Conservation (phyloP, 2,329 filamentous ascomycete species). For the Pestalotiopsis sp. region DNA sequence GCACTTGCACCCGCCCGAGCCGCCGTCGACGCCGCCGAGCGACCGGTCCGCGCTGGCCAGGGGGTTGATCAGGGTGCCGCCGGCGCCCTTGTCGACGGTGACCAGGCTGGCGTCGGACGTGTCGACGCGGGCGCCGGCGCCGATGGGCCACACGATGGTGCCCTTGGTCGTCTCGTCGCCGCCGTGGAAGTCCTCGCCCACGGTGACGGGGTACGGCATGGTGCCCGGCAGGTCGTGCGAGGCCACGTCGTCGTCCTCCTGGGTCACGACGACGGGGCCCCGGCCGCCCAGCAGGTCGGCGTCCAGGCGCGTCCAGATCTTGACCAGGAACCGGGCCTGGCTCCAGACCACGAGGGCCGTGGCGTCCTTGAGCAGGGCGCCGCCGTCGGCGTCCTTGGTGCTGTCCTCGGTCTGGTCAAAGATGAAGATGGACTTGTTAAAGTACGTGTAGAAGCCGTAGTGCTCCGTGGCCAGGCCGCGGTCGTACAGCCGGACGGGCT, state of each 20-base stretch:
- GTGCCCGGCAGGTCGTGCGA: constrained; percentile 52
- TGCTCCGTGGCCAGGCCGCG: constrained; percentile 80
- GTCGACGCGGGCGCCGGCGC: constrained; percentile 48
- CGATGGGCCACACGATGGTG: constrained; percentile 56
- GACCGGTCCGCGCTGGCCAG: constrained; percentile 43
- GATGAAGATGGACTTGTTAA: constrained; percentile 83
- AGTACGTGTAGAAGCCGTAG: constrained; percentile 94
- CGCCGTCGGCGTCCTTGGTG: constrained; percentile 55
- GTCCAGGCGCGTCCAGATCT: constrained; percentile 62
- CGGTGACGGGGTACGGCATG: constrained; percentile 66
- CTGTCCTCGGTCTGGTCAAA: constrained; percentile 30
- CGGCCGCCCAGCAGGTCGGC: constrained; percentile 33
- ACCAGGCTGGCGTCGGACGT: constrained; percentile 46
- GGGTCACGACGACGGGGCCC: constrained; percentile 40
- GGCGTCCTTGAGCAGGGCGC: constrained; percentile 55
- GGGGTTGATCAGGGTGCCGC: constrained; percentile 57
- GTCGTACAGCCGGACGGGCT: constrained; percentile 85
- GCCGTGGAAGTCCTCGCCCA: constrained; percentile 66
- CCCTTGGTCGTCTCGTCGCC: constrained; percentile 56
- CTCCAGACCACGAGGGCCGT: constrained; percentile 60
- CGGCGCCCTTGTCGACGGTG: constrained; percentile 51
- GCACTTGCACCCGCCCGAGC: constrained; percentile 64
- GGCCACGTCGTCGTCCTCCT: constrained; percentile 29
- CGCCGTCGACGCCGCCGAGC: constrained; percentile 65
- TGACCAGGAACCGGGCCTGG: constrained; percentile 64